Evolutionary conservation across 495 filamentous ascomycete genomes (phyloP), one percentile per base, ranked within the genome.

Genomic region (Xylaria grammica): DNA sequence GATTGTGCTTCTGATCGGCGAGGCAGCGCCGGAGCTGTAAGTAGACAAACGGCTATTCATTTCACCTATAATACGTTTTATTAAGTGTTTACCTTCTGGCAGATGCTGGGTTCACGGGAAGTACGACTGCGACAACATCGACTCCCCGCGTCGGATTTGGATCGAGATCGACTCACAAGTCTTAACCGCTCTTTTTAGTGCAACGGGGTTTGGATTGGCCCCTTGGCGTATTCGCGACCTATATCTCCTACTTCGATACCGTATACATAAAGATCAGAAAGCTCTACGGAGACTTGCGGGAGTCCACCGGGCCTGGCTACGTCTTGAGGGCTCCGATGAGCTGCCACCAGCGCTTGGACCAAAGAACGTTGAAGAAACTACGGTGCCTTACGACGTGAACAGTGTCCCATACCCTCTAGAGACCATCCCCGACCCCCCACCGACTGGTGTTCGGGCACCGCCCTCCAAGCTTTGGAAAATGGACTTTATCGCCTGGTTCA

Each of bases 151-250:
- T 5, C 78, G 89, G 17, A 86, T 89, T 60, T 96, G 93, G 93
- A 87, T 96, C 61, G 92, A 96, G 71, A 90, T 87, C 67, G 90
- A 91, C 72, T 90, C 89, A 4, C 92, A 97, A 70, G 90, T 96
- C 63, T 81, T 96, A 19, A 97, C 90, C 66, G 90, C 81, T 0
- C 84, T 96, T 0, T 96, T 97, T 82, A 94, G 92, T 78, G 87
- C 96, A 3, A 92, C 92, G 3, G 91, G 89, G 4, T 93, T 94
- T 65, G 92, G 93, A 0, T 82, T 95, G 7, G 88, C 89, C 4
- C 92, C 93, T 0, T 97, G 93, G 93, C 82, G 92, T 17, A 89
- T 95, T 69, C 83, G 92, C 1, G 93, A 97, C 70, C 76, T 89
- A 13, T 96, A 86, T 68, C 90, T 85, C 67, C 79, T 91, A 30